phyloP scores from a whole-genome alignment of 257 asterid genomes.

The Nicotiana paniculata region DNA sequence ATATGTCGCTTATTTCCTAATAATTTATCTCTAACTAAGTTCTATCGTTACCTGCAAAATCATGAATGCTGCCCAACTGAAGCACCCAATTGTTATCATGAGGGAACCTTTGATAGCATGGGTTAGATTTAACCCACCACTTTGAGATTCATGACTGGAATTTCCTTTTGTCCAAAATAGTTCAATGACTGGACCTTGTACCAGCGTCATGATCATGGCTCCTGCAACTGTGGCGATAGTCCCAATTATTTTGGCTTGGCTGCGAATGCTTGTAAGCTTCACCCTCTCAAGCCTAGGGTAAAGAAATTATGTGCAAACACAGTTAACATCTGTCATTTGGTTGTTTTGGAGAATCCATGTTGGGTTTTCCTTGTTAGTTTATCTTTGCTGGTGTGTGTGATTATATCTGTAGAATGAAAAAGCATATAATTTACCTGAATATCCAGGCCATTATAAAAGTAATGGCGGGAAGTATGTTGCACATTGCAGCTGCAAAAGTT shows the following conservation, averaged over 20 bases:
- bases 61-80: slow-evolving; percentile 88
- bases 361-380: neutral
- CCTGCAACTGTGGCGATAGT: slow-evolving; percentile 81
- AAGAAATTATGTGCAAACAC: neutral
- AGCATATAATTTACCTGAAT: slow-evolving; percentile 45
- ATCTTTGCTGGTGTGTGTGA: neutral
- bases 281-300: slow-evolving; percentile 69
- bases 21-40: neutral
- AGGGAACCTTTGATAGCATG: slow-evolving; percentile 77
- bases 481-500: slow-evolving; percentile 98
- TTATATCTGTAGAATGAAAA: neutral
- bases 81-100: slow-evolving; percentile 73
- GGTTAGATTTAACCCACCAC: slow-evolving; percentile 33
- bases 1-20: neutral
- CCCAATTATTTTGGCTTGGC: slow-evolving; percentile 92
- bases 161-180: slow-evolving; percentile 63
- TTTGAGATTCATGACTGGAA: slow-evolving; percentile 19
- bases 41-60: slow-evolving; percentile 61
- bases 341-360: neutral
- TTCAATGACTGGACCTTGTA: slow-evolving; percentile 56
- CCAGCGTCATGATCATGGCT: slow-evolving; percentile 92
- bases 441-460: slow-evolving; percentile 82
- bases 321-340: neutral
- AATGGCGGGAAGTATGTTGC: slow-evolving; percentile 87
- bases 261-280: slow-evolving; percentile 54